Evolutionary conservation across 495 filamentous ascomycete genomes (phyloP).

Genomic region (Xylaria scruposa): DNA sequence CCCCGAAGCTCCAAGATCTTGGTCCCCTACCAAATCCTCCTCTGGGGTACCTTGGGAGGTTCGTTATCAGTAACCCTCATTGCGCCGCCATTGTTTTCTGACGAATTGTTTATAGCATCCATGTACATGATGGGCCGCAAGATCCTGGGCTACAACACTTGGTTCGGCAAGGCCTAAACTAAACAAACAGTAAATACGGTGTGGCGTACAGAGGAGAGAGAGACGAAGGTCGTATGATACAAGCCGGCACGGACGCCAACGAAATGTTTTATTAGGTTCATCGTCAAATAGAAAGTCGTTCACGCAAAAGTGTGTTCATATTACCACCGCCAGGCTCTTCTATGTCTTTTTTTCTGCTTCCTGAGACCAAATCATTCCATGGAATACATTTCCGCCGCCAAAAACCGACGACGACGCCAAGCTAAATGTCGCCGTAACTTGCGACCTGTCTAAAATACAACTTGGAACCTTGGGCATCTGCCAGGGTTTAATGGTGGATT

Average conservation of each 20-base stretch:
- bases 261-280: slow-evolving; percentile 29
- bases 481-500: neutral
- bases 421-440: neutral
- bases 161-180: slow-evolving; percentile 74
- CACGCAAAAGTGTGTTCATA: slow-evolving; percentile 29
- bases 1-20: slow-evolving; percentile 70
- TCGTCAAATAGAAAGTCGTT: slow-evolving; percentile 36
- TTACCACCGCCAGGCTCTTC: slow-evolving; percentile 12
- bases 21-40: slow-evolving; percentile 74
- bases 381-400: slow-evolving; percentile 23
- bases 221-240: slow-evolving; percentile 24
- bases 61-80: slow-evolving; percentile 27
- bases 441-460: slow-evolving; percentile 29
- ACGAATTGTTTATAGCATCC: slow-evolving; percentile 61
- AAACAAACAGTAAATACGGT: slow-evolving; percentile 35
- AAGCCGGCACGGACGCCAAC: slow-evolving; percentile 26
- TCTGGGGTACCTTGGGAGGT: slow-evolving; percentile 67
- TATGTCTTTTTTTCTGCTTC: slow-evolving; percentile 2
- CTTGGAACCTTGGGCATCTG: neutral
- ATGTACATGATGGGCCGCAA: slow-evolving; percentile 64
- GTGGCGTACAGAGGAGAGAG: neutral
- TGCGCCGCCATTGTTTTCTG: slow-evolving; percentile 45
- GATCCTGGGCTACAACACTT: slow-evolving; percentile 83
- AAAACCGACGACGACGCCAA: slow-evolving; percentile 9
- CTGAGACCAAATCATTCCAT: slow-evolving; percentile 20